Base-by-base conservation (phyloP, 768 basidiomycete genomes). In the Podaxis sp. region DNA sequence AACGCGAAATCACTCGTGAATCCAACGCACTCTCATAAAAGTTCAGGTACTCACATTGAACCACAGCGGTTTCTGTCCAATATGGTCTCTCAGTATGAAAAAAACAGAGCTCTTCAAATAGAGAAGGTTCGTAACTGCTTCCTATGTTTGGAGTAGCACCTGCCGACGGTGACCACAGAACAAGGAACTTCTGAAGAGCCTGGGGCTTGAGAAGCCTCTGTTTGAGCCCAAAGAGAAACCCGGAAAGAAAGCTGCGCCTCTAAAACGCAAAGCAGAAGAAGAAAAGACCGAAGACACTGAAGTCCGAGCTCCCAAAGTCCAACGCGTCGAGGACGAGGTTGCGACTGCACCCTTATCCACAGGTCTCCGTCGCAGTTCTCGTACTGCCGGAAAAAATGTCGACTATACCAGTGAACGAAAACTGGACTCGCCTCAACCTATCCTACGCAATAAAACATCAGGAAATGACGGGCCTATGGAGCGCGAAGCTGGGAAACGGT, bases 311-410 rank as follows among this genome's bases (percentile, higher is more conserved):
- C 50, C 65, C 38, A 79, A 76, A 66, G 69, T 68, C 6, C 63
- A 68, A 36, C 75, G 77, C 55, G 67, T 68, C n/a, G 71, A 74
- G 38, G 69, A 72, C 18, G 62, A 35, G 6, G 54, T 46, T 11
- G 63, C 65, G 3, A 62, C 54, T 14, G 58, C 66, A 11, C 62
- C 64, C 25, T 28, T 64, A 0, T 64, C 66, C 36, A 59, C 66
- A 5, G 76, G 76, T 9, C 65, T 78, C 57, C 82, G 91, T n/a
- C 77, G 92, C 55, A 93, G 91, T 68, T 74, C 81, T 47, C 80
- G 91, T 53, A 86, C 86, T 63, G 75, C 79, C 3, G 86, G 84
- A 1, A 88, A 85, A 65, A 71, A 67, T 13, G 69, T 85, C 2
- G 77, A 88, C 70, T 87, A 89, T 69, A 78, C 68, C 3, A 73